phyloP scores from a whole-genome alignment of 441 rosid genomes.

The Pelargonium myrrhifolium region DNA sequence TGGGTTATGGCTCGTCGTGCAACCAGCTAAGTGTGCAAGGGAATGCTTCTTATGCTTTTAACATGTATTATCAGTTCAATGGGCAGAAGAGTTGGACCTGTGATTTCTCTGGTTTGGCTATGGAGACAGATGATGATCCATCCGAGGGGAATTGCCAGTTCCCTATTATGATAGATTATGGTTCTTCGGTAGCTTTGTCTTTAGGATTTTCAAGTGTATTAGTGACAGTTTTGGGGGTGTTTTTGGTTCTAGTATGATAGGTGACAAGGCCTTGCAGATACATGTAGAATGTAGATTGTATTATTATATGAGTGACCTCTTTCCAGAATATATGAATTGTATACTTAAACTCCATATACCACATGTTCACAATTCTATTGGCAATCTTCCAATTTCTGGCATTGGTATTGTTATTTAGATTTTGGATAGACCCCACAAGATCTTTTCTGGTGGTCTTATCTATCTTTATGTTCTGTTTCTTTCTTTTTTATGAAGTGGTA shows the following conservation, averaged over 20 bases:
- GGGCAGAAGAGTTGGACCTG: slow-evolving; percentile 31
- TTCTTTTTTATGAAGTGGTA: too few species aligned
- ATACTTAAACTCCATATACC: too few species aligned
- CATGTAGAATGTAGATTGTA: too few species aligned
- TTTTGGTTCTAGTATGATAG: slow-evolving; percentile 20
- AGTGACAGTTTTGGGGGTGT: slow-evolving; percentile 14
- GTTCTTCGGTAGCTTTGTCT: slow-evolving; percentile 12
- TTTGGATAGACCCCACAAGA: too few species aligned
- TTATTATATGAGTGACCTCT: too few species aligned
- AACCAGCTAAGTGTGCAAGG: slow-evolving; percentile 23
- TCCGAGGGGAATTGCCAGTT: slow-evolving; percentile 29
- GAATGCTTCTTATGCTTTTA: slow-evolving; percentile 45
- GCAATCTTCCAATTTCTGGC: too few species aligned
- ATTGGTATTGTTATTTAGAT: too few species aligned
- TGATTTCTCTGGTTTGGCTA: slow-evolving; percentile 32
- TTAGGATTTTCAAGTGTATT: slow-evolving; percentile 14
- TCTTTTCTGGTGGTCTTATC: too few species aligned
- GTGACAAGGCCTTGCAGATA: too few species aligned
- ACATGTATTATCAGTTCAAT: slow-evolving; percentile 39
- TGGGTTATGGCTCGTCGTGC: slow-evolving; percentile 38
- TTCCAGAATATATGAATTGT: too few species aligned
- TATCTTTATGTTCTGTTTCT: too few species aligned
- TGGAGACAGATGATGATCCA: slow-evolving; percentile 28
- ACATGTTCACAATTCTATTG: too few species aligned
- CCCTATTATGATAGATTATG: slow-evolving; percentile 32